phyloP scores from a whole-genome alignment of 345 rosid genomes.

The Boechera retrofracta region DNA sequence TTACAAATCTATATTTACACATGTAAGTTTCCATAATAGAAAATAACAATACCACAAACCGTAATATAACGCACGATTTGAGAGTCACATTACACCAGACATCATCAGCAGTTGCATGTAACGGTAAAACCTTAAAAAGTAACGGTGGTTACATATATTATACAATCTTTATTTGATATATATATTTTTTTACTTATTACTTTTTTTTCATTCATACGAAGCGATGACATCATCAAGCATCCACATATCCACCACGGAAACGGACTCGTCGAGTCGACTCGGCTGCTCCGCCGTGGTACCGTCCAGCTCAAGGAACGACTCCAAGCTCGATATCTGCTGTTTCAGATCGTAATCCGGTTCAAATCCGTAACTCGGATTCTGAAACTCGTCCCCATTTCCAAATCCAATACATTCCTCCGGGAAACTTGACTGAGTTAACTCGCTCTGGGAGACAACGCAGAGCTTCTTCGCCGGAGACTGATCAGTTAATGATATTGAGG shows the following conservation, averaged over 20 bases:
- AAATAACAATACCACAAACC: conserved; percentile 7
- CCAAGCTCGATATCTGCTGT: conserved; percentile 63
- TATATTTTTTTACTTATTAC: neutral
- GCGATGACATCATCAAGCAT: conserved; percentile 68
- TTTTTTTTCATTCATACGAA: conserved; percentile 17
- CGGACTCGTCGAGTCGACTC: conserved; percentile 39
- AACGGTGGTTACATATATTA: conserved; percentile 18
- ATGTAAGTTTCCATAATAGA: neutral
- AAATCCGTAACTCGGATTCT: conserved; percentile 13
- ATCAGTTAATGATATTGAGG: neutral
- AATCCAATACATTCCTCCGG: conserved; percentile 25
- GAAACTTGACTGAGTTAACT: conserved; percentile 43
- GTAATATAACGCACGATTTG: conserved; percentile 14
- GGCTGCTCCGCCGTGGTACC: conserved; percentile 41
- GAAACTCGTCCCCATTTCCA: conserved; percentile 39
- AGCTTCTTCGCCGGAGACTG: conserved; percentile 58
- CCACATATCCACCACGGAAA: conserved; percentile 59
- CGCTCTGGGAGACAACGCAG: conserved; percentile 40
- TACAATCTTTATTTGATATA: conserved; percentile 20
- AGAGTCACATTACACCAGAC: conserved; percentile 13
- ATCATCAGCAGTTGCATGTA: neutral
- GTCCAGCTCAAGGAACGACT: conserved; percentile 67
- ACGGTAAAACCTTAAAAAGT: neutral
- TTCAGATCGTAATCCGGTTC: conserved; percentile 52
- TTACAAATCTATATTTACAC: neutral